Base-by-base conservation (phyloP, 1,284 basidiomycete species). In the Pseudomicrostroma phylloplanum region DNA sequence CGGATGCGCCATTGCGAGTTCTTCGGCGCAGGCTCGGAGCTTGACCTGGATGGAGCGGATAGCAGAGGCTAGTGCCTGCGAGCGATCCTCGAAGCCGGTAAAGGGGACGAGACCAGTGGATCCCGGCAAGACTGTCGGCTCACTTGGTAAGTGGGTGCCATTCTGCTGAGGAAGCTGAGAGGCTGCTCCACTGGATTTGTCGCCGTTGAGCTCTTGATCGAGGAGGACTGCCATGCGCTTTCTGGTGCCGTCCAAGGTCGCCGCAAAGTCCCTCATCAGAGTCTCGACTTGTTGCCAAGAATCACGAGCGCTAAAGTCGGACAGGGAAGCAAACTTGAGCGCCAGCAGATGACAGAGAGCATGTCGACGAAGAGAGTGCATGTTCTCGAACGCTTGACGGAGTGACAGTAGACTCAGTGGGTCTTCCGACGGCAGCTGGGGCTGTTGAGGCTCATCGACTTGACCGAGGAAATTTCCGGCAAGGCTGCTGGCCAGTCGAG, bases 31-130 rank as follows among this genome's bases (percentile, higher is more conserved):
- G 17, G 72, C 71, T 39, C 69, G 65, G 41, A 79, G 67, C 66
- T 79, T 79, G 61, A 72, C 69, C 61, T 79, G 77, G 30, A 79
- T 57, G n/a, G 76, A 68, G 17, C 77, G 73, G 8, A 79, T 68
- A n/a, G 66, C 61, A 4, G 68, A 62, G 39, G 66, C 72, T 67
- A 79, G 73, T 21, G 70, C 67, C 6, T 61, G 41, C 9, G 71
- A 63, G n/a, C 69, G 71, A 53, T 77, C 72, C 26, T 74, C 68
- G 23, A 77, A 55, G 8, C 74, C 72, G 1, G 49, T 57, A 17
- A 53, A 53, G 19, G 51, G 51, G 6, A 54, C 21, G 17, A 54
- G 51, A 54, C 51, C 51, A 15, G n/a, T 21, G 13, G 51, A 54
- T 26, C 51, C 51, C 13, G 51, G 51, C 43, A 54, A 25, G 9